These are phyloP conservation scores for Backusella tarrabulga DNA, from an alignment of 192 early-diverging fungal genomes.

Conservation along the genomic window DNA sequence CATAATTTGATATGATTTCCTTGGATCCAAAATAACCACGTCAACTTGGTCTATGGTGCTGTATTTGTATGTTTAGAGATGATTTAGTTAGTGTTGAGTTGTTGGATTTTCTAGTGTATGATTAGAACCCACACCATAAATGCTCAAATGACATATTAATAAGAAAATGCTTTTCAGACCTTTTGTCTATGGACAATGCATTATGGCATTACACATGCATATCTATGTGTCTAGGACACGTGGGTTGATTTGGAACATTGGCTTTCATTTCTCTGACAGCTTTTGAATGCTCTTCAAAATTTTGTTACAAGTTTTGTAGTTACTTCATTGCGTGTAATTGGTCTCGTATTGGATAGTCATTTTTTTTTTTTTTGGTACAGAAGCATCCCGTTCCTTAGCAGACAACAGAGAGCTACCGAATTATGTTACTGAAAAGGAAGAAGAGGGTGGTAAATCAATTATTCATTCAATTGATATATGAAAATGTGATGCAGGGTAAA, in stretches of 20 bases:
- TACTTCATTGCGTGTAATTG: conserved; percentile 50
- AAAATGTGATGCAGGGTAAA: neutral
- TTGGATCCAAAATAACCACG: conserved; percentile 30
- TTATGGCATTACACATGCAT: conserved; percentile 15
- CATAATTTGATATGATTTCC: conserved; percentile 35
- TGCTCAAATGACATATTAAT: conserved; percentile 13
- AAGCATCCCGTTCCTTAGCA: neutral
- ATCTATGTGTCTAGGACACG: neutral
- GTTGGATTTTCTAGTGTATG: conserved; percentile 46
- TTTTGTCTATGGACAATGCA: conserved; percentile 30
- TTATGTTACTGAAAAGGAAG: neutral
- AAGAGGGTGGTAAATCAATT: neutral
- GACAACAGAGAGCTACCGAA: neutral
- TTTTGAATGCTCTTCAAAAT: neutral
- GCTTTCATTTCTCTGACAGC: neutral
- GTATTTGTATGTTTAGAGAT: conserved; percentile 36
- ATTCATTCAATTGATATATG: neutral
- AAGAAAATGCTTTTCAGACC: conserved; percentile 17
- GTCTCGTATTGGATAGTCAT: conserved; percentile 40
- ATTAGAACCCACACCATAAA: conserved; percentile 27
- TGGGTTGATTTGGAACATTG: neutral
- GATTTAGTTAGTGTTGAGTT: conserved; percentile 40
- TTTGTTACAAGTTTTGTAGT: conserved; percentile 41
- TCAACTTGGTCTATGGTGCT: conserved; percentile 41
- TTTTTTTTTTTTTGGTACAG: conserved; percentile 11